phyloP scores from a whole-genome alignment of 2,329 filamentous ascomycete species.

The Aplosporella prunicola region DNA sequence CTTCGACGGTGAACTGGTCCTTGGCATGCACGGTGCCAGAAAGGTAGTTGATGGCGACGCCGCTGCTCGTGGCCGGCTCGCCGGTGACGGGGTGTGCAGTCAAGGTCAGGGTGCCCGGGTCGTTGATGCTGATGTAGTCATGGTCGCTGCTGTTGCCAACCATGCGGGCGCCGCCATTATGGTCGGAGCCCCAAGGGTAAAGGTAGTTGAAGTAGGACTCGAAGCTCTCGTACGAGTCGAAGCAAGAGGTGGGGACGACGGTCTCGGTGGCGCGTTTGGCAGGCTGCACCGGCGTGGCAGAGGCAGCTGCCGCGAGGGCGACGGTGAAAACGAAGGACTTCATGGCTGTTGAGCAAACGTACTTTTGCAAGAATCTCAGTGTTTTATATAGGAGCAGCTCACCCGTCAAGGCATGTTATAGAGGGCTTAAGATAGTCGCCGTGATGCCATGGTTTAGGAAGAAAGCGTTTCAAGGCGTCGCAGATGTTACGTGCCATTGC shows the following conservation, averaged over 20 bases:
- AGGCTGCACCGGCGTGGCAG: constrained; percentile 1
- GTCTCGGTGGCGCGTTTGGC: constrained; percentile 14
- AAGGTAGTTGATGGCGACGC: constrained; percentile 42
- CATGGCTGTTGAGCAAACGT: no score
- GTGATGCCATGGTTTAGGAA: no score
- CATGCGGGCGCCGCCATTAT: constrained; percentile 51
- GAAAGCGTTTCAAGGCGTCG: no score
- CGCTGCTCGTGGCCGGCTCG: constrained; percentile 26
- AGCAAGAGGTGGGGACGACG: constrained; percentile 21
- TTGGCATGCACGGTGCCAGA: constrained; percentile 40
- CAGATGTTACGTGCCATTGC: no score
- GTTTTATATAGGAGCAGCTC: no score
- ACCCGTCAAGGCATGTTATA: no score
- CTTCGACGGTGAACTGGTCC: constrained; percentile 31
- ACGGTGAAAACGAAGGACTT: not conserved
- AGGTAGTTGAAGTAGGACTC: constrained; percentile 41
- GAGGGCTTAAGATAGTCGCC: no score
- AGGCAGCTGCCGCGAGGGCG: not conserved
- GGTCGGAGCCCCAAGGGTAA: constrained; percentile 50
- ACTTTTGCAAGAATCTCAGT: no score
- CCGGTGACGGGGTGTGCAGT: constrained; percentile 38
- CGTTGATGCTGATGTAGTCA: constrained; percentile 34
- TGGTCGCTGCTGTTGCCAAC: constrained; percentile 18
- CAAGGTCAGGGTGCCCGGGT: constrained; percentile 35
- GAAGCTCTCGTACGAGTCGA: constrained; percentile 23